phyloP scores from a whole-genome alignment of 352 stramenopile species.

The Peronospora belbahrii region DNA sequence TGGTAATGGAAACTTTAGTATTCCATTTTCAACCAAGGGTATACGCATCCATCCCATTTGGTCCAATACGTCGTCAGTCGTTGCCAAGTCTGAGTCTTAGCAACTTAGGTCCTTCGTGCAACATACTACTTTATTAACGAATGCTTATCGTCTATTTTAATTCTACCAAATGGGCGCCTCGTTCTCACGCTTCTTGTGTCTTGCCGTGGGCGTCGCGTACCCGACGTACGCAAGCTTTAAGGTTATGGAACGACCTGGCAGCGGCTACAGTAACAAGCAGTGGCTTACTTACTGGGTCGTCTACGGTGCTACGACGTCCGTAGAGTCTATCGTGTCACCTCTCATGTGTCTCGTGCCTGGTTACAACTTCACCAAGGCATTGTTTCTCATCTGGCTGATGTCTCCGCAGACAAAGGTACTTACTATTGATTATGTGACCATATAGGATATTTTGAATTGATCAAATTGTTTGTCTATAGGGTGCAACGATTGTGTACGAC shows the following conservation, averaged over 20 bases:
- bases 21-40: slow-evolving; percentile 58
- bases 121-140: background rate
- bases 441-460: background rate
- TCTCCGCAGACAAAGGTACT: slow-evolving; percentile 83
- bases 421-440: background rate
- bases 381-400: slow-evolving; percentile 95
- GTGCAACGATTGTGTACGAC: slow-evolving; percentile 61
- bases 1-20: slow-evolving; percentile 57
- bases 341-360: slow-evolving; percentile 82
- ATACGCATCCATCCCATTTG: slow-evolving; percentile 53
- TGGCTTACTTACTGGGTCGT: slow-evolving; percentile 96
- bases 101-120: slow-evolving; percentile 14
- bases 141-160: slow-evolving; percentile 4
- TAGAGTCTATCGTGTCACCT: slow-evolving; percentile 66
- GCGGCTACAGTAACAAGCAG: slow-evolving; percentile 55
- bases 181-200: slow-evolving; percentile 45
- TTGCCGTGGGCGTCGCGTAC: slow-evolving; percentile 51
- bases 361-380: slow-evolving; percentile 92
- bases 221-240: slow-evolving; percentile 73
- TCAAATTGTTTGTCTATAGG: slow-evolving; percentile 15
- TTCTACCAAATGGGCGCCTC: slow-evolving; percentile 28
- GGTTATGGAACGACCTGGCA: slow-evolving; percentile 44
- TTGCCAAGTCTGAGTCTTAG: slow-evolving; percentile 9
- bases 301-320: slow-evolving; percentile 90
- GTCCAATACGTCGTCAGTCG: slow-evolving; percentile 3